Conservation (phyloP, 139 green algal species). For the Tetradesmus obliquus region DNA sequence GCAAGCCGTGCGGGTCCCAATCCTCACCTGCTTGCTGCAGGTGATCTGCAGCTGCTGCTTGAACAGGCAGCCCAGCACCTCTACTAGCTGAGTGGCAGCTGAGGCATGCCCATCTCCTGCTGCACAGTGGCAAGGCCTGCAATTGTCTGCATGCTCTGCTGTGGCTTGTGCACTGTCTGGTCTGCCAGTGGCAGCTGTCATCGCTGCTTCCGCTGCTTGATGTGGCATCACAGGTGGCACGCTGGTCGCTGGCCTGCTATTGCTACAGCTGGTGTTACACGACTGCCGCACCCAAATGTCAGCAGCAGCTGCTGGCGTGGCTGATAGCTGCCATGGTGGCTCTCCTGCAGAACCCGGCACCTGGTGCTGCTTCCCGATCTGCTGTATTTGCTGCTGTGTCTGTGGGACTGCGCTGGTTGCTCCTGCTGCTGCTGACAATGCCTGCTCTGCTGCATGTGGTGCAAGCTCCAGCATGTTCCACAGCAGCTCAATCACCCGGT, state of each 20-base stretch:
- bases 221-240: background rate
- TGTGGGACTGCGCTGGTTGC: background rate
- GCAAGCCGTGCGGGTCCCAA: too few relatives aligned
- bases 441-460: background rate
- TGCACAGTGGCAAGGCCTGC: background rate
- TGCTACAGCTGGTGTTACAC: background rate
- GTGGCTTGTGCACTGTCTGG: background rate
- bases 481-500: constrained; percentile 29
- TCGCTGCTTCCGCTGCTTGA: background rate
- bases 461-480: constrained; percentile 45
- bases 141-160: background rate
- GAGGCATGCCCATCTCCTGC: background rate
- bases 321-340: background rate
- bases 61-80: background rate
- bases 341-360: background rate
- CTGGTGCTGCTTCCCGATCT: background rate
- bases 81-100: background rate
- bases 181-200: background rate
- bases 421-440: background rate
- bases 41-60: background rate
- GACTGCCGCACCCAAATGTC: background rate
- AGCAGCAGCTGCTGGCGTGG: background rate
- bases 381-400: background rate
- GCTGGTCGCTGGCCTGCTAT: background rate
- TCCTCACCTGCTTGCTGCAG: constrained; percentile 14